Conservation (phyloP, 148 eudicot species). For the Vaccinium vitisidaea region DNA sequence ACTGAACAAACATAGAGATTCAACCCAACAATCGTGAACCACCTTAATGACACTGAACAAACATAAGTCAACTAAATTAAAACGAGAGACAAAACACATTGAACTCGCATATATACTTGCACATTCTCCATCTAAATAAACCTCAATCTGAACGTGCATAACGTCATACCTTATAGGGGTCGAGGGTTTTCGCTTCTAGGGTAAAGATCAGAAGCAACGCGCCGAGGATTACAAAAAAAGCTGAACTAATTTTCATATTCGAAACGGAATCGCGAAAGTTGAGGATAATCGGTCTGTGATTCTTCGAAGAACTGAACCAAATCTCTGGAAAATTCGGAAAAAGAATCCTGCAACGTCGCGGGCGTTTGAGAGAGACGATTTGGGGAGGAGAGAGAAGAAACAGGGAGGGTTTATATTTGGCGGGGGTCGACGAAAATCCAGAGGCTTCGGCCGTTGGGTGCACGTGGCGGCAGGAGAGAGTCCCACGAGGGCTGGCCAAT, state of each 20-base stretch:
- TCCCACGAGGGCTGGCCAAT: constrained; percentile 65
- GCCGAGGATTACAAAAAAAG: constrained; percentile 21
- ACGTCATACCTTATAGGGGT: constrained; percentile 21
- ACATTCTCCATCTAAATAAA: background rate
- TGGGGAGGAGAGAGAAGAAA: background rate
- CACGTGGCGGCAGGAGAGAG: constrained; percentile 41
- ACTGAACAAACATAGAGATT: background rate
- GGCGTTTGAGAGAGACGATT: background rate
- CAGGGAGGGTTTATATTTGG: constrained; percentile 22
- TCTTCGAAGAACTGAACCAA: background rate
- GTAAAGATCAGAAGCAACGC: constrained; percentile 29
- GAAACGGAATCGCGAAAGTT: background rate
- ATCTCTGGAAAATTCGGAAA: background rate
- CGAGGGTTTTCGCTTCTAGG: constrained; percentile 28
- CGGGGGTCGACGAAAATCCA: constrained; percentile 28
- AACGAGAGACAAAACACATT: background rate
- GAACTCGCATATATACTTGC: background rate
- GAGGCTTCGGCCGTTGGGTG: constrained; percentile 32
- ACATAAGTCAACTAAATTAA: background rate
- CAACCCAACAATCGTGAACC: background rate
- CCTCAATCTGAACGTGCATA: background rate
- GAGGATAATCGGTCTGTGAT: background rate
- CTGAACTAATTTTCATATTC: constrained; percentile 37
- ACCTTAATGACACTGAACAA: background rate
- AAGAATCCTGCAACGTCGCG: background rate